phyloP scores from a whole-genome alignment of 257 asterid genomes.

The Solanum chilense region DNA sequence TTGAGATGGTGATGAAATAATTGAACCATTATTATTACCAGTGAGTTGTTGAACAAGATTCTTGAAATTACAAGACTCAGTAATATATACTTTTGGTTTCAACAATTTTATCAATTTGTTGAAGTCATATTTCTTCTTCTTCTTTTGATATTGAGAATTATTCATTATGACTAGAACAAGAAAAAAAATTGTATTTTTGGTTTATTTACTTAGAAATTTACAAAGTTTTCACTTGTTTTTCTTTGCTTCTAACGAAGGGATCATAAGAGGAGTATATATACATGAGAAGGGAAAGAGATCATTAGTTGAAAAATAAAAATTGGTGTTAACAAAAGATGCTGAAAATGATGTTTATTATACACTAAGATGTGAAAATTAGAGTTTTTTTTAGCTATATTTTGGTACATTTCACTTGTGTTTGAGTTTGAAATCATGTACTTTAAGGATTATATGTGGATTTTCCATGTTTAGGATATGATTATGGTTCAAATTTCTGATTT shows the following conservation, averaged over 20 bases:
- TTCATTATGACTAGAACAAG: not conserved
- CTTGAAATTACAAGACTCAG: slow-evolving; percentile 38
- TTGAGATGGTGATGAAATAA: not conserved
- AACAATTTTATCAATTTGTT: slow-evolving; percentile 18
- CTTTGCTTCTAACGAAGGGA: not conserved
- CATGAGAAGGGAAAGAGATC: not conserved
- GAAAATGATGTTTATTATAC: slow-evolving; percentile 18
- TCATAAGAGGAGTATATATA: not conserved
- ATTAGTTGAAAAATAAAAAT: no score
- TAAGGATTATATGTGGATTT: not conserved
- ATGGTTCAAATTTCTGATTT: not conserved
- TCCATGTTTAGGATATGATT: not conserved
- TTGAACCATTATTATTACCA: slow-evolving; percentile 26
- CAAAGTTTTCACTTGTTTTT: not conserved
- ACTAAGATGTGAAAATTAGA: not conserved
- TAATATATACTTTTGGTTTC: slow-evolving; percentile 43
- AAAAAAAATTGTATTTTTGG: not conserved
- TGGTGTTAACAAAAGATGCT: slow-evolving; percentile 13
- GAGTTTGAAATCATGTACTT: not conserved
- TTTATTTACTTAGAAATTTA: not conserved
- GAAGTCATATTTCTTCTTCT: not conserved
- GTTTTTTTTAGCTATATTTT: not conserved
- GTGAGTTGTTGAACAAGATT: slow-evolving; percentile 41
- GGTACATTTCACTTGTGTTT: not conserved
- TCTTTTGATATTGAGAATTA: not conserved